These are phyloP conservation scores for Pyrenopolyporus hunteri DNA, from an alignment of 495 filamentous ascomycete genomes.

Conservation along the genomic window DNA sequence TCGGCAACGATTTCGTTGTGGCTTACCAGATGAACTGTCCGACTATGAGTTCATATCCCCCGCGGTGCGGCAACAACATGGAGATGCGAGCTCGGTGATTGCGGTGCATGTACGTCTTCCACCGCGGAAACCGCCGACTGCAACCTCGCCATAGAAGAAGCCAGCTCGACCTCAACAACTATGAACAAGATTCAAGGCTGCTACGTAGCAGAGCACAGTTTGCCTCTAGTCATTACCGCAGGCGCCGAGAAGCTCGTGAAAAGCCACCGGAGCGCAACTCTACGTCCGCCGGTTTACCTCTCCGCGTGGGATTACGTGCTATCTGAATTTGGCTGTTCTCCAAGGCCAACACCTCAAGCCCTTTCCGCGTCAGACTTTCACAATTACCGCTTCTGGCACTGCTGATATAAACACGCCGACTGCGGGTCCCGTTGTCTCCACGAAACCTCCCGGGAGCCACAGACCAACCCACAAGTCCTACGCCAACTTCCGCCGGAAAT, in stretches of 20 bases:
- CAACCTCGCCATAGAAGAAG: neutral
- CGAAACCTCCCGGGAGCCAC: neutral
- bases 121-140: neutral
- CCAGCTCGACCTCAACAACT: neutral
- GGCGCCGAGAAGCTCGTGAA: slow-evolving; percentile 46
- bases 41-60: neutral
- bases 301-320: neutral
- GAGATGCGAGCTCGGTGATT: slow-evolving; percentile 7
- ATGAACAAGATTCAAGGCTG: neutral
- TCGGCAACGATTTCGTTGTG: neutral
- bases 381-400: neutral
- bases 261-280: neutral
- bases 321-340: neutral
- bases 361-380: neutral
- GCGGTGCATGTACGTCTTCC: neutral
- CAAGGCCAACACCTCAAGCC: neutral
- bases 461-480: neutral
- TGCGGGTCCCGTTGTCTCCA: too few relatives aligned
- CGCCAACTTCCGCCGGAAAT: neutral
- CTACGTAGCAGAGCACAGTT: neutral
- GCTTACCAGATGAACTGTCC: slow-evolving; percentile 2
- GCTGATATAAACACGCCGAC: neutral
- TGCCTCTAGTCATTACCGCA: slow-evolving; percentile 38
- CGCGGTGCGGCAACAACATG: neutral
- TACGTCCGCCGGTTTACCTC: neutral